Conservation (phyloP, 2,329 filamentous ascomycete species). For the Dothiorella sarmentorum region DNA sequence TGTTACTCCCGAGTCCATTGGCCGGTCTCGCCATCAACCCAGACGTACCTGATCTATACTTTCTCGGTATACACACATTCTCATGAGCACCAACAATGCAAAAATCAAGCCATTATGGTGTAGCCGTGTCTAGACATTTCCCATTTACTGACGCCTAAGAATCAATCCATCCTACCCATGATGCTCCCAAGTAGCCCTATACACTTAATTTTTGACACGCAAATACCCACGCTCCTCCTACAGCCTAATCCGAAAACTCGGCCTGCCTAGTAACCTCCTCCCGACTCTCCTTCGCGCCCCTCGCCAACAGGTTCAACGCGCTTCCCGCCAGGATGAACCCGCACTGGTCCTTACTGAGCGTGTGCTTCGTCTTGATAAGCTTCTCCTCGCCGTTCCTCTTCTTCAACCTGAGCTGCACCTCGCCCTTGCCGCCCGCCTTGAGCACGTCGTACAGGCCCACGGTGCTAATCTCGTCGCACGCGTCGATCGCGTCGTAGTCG, state of each 20-base stretch:
- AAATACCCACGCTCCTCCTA: too few relatives aligned
- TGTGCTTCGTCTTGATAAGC: constrained; percentile 76
- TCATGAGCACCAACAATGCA: too few relatives aligned
- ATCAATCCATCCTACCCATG: too few relatives aligned
- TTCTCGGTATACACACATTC: too few relatives aligned
- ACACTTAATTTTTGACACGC: too few relatives aligned
- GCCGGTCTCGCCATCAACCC: not conserved
- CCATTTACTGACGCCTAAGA: not conserved
- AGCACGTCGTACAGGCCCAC: constrained; percentile 82
- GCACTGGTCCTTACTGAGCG: constrained; percentile 84
- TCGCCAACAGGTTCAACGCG: constrained; percentile 82
- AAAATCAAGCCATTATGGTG: too few relatives aligned
- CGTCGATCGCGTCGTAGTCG: constrained; percentile 80
- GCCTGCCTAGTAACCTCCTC: constrained; percentile 23
- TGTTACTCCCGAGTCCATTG: not conserved
- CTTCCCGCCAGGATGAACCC: constrained; percentile 90
- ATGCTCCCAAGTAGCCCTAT: too few relatives aligned
- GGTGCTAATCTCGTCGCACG: constrained; percentile 79
- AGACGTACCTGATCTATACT: too few relatives aligned
- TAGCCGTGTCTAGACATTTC: too few relatives aligned
- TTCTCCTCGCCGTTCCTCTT: constrained; percentile 59
- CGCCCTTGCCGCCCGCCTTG: constrained; percentile 70
- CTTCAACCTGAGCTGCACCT: constrained; percentile 61
- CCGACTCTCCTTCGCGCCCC: constrained; percentile 47
- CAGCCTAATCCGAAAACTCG: not conserved